Evolutionary conservation across 2,329 filamentous ascomycete species (phyloP), one percentile per base, ranked within the genome.

Genomic region (Claviceps africana): DNA sequence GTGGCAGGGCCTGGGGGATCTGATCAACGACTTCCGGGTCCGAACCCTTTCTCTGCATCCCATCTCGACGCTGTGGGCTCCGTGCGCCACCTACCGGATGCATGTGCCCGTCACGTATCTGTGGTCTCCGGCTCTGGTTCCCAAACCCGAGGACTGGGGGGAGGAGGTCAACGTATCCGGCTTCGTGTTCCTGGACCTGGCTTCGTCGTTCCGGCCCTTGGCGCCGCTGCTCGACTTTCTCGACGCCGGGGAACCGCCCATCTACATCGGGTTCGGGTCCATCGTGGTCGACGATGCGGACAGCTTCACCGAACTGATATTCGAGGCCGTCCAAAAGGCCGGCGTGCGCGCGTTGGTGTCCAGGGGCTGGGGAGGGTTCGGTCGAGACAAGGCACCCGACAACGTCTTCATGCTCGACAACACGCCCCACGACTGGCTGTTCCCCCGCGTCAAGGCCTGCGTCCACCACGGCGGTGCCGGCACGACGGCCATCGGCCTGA

Each of bases 1-100:
- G 1, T 95, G 89, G 89, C 88, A 95, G 65, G 90, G 89, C 0
- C 72, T 91, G 0, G 86, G 86, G 2, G 86, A 90, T 63, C 69
- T 91, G 30, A 78, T 91, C 57, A 91, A 91, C 60, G 72, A 79
- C 30, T 88, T 90, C 58, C 76, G 87, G 47, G 73, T 80, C 5
- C 79, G 82, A 51, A 86, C 81, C 0, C 70, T 91, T 1, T 78
- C 77, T 1, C 68, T 91, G 0, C 86, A 90, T 56, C 83, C 85
- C 0, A 80, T 91, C 2, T 86, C 82, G 37, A 86, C 82, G 0
- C 69, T 89, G 0, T 89, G 85, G 85, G 86, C 85, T 0, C 85
- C 86, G 0, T 85, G 84, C 0, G 77, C 85, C 40, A 75, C 85
- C 0, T 86, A 85, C 54, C 77, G 85, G 1, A 70, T 88, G 52